Evolutionary conservation across 495 filamentous ascomycete species (phyloP), one percentile per base, ranked within the genome.

Genomic region (Hyaloscypha variabilis): DNA sequence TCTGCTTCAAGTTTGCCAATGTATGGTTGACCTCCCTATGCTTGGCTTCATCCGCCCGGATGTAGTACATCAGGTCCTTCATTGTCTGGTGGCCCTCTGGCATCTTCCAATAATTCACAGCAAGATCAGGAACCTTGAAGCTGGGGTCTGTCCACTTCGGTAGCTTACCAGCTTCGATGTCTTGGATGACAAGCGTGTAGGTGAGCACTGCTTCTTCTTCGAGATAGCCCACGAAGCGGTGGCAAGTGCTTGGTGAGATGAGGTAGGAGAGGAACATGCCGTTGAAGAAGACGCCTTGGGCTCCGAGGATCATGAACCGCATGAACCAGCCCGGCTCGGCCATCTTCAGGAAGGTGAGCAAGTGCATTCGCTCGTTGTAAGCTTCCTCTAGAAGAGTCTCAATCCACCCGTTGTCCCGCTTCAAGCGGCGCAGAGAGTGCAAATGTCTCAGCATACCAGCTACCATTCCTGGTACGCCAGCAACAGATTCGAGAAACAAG

Each of bases 1-100:
- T 86, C 75, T 94, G 91, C 61, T 93, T 79, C 39, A 98, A 76
- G 71, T 97, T 97, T 42, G 88, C 87, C 55, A 99, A 77, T 0
- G 95, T 98, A 72, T 99, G 95, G 76, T 99, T 99, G 63, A 98
- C 96, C 76, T 97, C 96, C 21, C 95, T 82, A 74, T 99, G 95
- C 76, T 94, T 95, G n/a, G 93, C 91, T 77, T 99, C 95, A 72
- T 99, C 95, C 0, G 93, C 93, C 6, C 96, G 86, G 64, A 99
- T 88, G 69, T 97, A 97, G 39, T 91, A 75, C 70, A 99, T 78
- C 55, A 98, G 78, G 74, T 98, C 92, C 64, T 80, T 84, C 90
- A 99, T 97, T 8, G 87, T 90, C 26, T 90, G 83, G 61, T 88
- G 83, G 2, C 85, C 89, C 74, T 96, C 92, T 1, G 93, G 92